Evolutionary conservation across 2,329 filamentous ascomycete species (phyloP), one percentile per base, ranked within the genome.

Genomic region (Neurospora crassa): DNA sequence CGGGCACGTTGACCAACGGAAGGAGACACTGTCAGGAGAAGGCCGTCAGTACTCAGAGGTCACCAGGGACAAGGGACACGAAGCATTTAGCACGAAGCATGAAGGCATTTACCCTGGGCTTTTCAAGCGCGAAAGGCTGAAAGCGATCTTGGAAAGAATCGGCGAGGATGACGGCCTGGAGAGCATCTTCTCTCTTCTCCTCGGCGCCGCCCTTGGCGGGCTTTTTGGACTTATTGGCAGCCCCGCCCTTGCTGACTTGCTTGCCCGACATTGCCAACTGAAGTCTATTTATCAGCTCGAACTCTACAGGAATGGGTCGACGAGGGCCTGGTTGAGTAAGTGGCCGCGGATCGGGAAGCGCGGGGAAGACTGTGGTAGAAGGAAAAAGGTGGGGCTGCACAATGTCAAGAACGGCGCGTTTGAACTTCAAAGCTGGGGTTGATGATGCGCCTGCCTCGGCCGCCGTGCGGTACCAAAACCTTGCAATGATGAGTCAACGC

Each of bases 71-170:
- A 29, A 37, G 67, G 40, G 5, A 18, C 40, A 37, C 7, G 29
- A 63, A 14, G 14, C 53, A 34, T 18, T 16, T 18, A 34, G 59
- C 14, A 42, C 63, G 12, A 40, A 24, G 41, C 59, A 11, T 59
- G 18, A 11, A 41, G 20, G 24, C 16, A 82, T 87, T 78, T 86
- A 96, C 93, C 85, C 96, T 88, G 78, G 96, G 96, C 76, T 88
- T 92, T 79, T 97, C 92, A 71, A 96, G 83, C 0, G 94, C 95
- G 79, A 98, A 96, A 0, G 96, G 96, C 76, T 87, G 89, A 82
- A 97, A 99, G 80, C 93, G 87, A 68, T 93, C 94, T 81, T 98
- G 94, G 80, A 97, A 99, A 0, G 93, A 94, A 84, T 99, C 96
- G 75, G 95, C 92, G 74, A 99, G 89, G 72, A 99, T 87, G 74